Evolutionary conservation across 805 yeast species (phyloP).

Genomic region (Pichia nakasei): DNA sequence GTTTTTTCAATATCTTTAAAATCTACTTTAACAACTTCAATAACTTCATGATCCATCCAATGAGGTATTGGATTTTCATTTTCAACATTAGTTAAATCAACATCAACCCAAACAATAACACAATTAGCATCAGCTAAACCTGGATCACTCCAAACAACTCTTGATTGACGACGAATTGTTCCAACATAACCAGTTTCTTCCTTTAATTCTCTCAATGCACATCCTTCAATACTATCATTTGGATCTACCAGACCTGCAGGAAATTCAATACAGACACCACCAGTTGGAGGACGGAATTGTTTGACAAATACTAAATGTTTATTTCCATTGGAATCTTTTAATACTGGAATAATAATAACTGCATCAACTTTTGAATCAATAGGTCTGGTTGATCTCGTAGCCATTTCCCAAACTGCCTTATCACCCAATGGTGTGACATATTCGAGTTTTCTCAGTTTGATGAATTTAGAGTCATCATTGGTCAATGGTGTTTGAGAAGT

Average conservation of each 20-base stretch:
- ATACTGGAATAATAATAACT: constrained; percentile 77
- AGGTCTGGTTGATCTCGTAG: constrained; percentile 68
- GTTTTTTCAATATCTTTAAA: constrained; percentile 46
- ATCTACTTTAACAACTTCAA: constrained; percentile 77
- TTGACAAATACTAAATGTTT: constrained; percentile 59
- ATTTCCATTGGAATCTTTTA: constrained; percentile 28
- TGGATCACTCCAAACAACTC: constrained; percentile 38
- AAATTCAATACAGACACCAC: constrained; percentile 80
- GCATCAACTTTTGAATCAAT: constrained; percentile 66
- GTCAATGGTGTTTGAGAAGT: constrained; percentile 24
- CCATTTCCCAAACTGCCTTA: constrained; percentile 83
- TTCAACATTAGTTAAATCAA: constrained; percentile 59
- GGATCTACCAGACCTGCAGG: constrained; percentile 96
- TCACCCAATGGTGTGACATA: constrained; percentile 68
- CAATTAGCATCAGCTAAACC: constrained; percentile 83
- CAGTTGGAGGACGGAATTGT: constrained; percentile 90
- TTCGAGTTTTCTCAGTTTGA: constrained; percentile 53
- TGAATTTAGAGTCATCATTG: constrained; percentile 51
- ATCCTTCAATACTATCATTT: constrained; percentile 61
- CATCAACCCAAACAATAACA: constrained; percentile 66
- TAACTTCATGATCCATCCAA: constrained; percentile 86
- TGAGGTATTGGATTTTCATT: constrained; percentile 64
- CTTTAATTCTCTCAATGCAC: constrained; percentile 79
- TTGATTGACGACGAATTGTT: constrained; percentile 22
- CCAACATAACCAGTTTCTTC: constrained; percentile 95